Evolutionary conservation across 306 rosid species (phyloP), one percentile per base, ranked within the genome.

Genomic region (Biancaea sappan): DNA sequence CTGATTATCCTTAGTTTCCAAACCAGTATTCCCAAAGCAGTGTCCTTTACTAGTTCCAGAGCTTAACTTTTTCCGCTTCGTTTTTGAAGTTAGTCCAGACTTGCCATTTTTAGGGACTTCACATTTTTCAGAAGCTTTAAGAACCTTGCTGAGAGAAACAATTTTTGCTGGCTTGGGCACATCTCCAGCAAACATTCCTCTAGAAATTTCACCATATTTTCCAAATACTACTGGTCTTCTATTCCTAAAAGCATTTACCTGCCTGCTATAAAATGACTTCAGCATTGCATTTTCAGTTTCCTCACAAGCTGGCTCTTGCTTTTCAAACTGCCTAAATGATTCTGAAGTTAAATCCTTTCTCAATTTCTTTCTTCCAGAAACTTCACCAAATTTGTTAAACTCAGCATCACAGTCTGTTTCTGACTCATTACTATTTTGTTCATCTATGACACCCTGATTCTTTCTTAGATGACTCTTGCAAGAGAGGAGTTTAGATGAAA

Each of bases 131-230:
- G 87, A 79, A 80, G 57, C 44, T 63, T 71, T 76, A 63, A 89
- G 95, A 69, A 89, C 73, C 72, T 48, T 75, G 65, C 82, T 73
- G 57, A 89, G 86, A 71, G 92, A 58, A 57, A 89, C 87, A 80
- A 89, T 59, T 82, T 85, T 89, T 66, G 86, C 86, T 24, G 88
- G 83, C 54, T 82, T 84, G 32, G 66, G 75, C 74, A 62, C 41
- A n/a, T 38, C 80, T 70, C 75, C 75, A 34, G 58, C 67, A 64
- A 50, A 72, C 8, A 70, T 46, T 43, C 65, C 84, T 73, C 71
- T 63, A 35, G 75, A 77, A 35, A 89, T 78, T 80, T 87, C 90
- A 67, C 95, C 95, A 82, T 85, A 85, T 62, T 82, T 84, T 60
- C 92, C 92, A 43, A 77, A 84, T 34, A 85, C 90, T 66, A 85